Evolutionary conservation across 2,329 filamentous ascomycete species (phyloP).

Genomic region (Alternaria gansuensis): DNA sequence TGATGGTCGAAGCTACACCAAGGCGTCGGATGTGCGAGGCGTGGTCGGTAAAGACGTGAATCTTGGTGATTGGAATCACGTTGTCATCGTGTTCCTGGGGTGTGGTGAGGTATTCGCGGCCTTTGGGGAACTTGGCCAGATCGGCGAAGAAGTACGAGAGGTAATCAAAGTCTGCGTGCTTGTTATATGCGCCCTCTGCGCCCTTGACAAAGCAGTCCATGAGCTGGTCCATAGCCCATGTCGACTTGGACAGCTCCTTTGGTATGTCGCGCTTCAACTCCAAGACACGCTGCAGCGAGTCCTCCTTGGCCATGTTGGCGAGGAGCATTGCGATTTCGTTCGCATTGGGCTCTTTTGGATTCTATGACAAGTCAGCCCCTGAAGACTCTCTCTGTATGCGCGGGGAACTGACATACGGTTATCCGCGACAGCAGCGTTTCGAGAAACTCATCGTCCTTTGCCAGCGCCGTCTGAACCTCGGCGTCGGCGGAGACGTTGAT

Average conservation of each 20-base stretch:
- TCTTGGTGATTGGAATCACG: constrained; percentile 87
- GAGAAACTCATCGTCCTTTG: constrained; percentile 81
- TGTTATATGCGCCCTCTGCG: constrained; percentile 82
- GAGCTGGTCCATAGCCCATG: constrained; percentile 83
- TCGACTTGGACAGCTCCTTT: constrained; percentile 74
- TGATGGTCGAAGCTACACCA: constrained; percentile 96
- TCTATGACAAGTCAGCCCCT: constrained; percentile 56
- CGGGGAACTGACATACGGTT: constrained; percentile 70
- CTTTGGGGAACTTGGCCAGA: constrained; percentile 78
- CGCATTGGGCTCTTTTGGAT: constrained; percentile 78
- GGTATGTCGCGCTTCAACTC: constrained; percentile 73
- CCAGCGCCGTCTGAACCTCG: constrained; percentile 76
- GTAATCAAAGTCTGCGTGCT: constrained; percentile 87
- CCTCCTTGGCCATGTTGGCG: constrained; percentile 87
- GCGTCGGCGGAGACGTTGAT: constrained; percentile 83
- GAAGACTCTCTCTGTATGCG: neutral
- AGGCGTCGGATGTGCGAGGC: constrained; percentile 81
- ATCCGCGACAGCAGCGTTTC: constrained; percentile 76
- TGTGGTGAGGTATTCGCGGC: constrained; percentile 77
- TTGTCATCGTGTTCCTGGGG: constrained; percentile 77
- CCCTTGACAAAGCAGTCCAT: constrained; percentile 97
- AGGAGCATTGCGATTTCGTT: constrained; percentile 90
- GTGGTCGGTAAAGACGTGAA: constrained; percentile 95
- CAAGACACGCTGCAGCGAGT: constrained; percentile 74
- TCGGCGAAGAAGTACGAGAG: constrained; percentile 94